Percentiles rank a stretch among this genome's conserved stretches.
phyloP scores from a whole-genome alignment of 768 basidiomycete genomes.

The Termitomyces bulborhizus region DNA sequence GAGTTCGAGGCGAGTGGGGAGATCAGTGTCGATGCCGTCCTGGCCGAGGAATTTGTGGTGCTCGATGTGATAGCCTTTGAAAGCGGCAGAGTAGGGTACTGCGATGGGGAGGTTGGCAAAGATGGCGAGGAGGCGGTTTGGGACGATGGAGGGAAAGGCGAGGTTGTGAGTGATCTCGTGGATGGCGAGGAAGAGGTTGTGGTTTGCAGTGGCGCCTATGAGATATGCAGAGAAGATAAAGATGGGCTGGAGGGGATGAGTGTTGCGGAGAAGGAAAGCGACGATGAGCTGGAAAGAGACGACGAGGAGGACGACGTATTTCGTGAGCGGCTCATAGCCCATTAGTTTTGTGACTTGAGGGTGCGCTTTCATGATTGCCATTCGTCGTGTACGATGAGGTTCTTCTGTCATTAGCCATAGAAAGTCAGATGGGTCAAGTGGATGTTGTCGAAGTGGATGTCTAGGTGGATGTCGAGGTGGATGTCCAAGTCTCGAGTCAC shows the following conservation, averaged over 20 bases:
- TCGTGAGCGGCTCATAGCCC: conserved; percentile 91
- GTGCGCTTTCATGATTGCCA: conserved; percentile 89
- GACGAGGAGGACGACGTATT: conserved; percentile 82
- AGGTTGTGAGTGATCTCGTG: conserved; percentile 99
- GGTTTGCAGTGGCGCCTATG: conserved; percentile 93
- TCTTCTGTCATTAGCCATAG: conserved; percentile 98
- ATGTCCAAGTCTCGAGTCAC: too few species aligned
- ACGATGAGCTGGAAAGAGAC: conserved; percentile 67
- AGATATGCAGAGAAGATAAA: conserved; percentile 79
- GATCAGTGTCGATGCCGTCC: conserved; percentile 93
- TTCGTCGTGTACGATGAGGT: conserved; percentile 84
- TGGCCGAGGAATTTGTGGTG: conserved; percentile 96
- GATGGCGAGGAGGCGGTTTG: conserved; percentile 86
- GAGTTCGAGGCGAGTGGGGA: conserved; percentile 84
- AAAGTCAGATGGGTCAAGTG: conserved; percentile 77
- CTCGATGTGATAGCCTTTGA: conserved; percentile 96
- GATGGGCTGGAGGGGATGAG: conserved; percentile 57
- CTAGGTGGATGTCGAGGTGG: too few species aligned
- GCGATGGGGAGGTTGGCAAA: conserved; percentile 93
- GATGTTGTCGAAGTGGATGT: too few species aligned
- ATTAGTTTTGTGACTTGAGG: conserved; percentile 95
- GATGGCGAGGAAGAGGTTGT: conserved; percentile 96
- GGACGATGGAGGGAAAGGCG: conserved; percentile 75
- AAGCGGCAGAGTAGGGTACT: conserved; percentile 90
- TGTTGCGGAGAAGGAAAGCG: conserved; percentile 62